These are phyloP conservation scores for Candida krabiensis DNA, from an alignment of 805 yeast species.

Conservation along the genomic window DNA sequence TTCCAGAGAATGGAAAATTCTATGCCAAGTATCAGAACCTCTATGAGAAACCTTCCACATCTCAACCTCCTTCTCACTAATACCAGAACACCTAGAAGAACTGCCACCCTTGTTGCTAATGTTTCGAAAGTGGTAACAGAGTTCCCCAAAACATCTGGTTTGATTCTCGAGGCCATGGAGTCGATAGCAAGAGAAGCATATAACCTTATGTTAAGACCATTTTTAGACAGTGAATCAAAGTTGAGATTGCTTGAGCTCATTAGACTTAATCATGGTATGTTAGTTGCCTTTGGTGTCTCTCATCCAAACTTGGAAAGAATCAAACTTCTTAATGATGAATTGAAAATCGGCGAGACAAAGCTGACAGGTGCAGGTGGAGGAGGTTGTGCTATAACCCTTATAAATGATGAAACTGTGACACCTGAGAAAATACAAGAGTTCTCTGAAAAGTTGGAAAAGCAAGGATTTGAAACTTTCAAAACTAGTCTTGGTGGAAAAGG, in stretches of 20 bases:
- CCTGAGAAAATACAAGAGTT: constrained; percentile 35
- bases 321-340: constrained; percentile 60
- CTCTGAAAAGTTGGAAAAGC: constrained; percentile 34
- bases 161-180: constrained; percentile 76
- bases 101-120: constrained; percentile 77
- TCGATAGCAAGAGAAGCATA: constrained; percentile 72
- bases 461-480: constrained; percentile 72
- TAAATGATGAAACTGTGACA: constrained; percentile 47
- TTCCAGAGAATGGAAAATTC: constrained; percentile 66
- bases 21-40: constrained; percentile 60
- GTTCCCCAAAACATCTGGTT: constrained; percentile 54
- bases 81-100: constrained; percentile 83
- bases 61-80: constrained; percentile 76
- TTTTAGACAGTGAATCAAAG: constrained; percentile 42
- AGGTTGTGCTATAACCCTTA: constrained; percentile 91
- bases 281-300: constrained; percentile 85
- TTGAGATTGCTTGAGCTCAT: constrained; percentile 59
- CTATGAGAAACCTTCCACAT: constrained; percentile 73
- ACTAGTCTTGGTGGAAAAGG: constrained; percentile 91
- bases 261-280: constrained; percentile 81
- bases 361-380: constrained; percentile 99
- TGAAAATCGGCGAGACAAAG: constrained; percentile 80
- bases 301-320: constrained; percentile 88
- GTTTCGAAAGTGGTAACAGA: constrained; percentile 58
- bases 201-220: constrained; percentile 55